These are phyloP conservation scores for Stentor roeselii DNA, from an alignment of 73 alveolate species.

Conservation along the genomic window DNA sequence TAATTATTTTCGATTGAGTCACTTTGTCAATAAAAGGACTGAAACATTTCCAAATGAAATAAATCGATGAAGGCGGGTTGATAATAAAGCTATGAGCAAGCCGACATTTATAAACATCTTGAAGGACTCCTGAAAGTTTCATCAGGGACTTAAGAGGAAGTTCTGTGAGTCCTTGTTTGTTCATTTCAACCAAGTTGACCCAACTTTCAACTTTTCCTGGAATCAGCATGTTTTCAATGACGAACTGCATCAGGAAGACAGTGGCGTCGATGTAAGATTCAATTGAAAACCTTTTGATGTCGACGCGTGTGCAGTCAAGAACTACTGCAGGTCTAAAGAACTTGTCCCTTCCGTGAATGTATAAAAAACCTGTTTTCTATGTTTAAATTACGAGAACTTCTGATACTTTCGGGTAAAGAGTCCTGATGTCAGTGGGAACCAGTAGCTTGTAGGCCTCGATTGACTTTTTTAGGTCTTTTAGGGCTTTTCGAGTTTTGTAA, in stretches of 20 bases:
- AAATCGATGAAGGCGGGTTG: slow-evolving; percentile 17
- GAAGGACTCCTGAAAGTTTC: neutral
- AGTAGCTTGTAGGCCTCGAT: neutral
- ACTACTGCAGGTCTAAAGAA: neutral
- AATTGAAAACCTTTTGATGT: neutral
- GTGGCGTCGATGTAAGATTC: neutral
- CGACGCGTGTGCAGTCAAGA: neutral
- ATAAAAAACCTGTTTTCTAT: slow-evolving; percentile 1
- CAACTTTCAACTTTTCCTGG: slow-evolving; percentile 36
- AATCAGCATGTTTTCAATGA: slow-evolving; percentile 19
- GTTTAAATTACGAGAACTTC: neutral
- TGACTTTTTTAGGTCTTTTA: neutral
- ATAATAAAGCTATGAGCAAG: neutral
- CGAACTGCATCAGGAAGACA: neutral
- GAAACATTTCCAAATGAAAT: slow-evolving; percentile 11
- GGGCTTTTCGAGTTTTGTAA: neutral
- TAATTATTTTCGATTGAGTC: neutral
- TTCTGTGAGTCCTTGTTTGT: neutral
- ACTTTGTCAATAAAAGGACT: slow-evolving; percentile 28
- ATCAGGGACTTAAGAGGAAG: neutral
- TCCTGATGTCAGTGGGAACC: neutral
- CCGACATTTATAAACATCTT: slow-evolving; percentile 8
- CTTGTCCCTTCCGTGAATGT: slow-evolving; percentile 12
- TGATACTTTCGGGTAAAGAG: neutral
- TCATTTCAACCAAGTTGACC: slow-evolving; percentile 21